These are phyloP conservation scores for Ogataea nitratoaversa DNA, from an alignment of 805 yeast genomes.

Conservation along the genomic window DNA sequence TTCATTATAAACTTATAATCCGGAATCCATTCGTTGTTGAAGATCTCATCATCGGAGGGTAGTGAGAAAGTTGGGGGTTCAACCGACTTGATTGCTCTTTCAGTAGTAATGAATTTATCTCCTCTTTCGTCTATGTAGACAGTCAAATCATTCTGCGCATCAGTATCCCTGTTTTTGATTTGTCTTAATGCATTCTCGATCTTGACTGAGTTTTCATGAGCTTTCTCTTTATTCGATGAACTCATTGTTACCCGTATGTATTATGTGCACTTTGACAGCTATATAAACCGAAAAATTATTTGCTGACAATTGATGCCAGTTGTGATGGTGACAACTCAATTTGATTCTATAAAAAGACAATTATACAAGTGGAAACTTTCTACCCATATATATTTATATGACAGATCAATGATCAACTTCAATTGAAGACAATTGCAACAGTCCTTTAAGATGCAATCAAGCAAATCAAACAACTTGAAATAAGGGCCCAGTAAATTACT, in stretches of 20 bases:
- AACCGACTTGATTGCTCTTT: constrained; percentile 52
- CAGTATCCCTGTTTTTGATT: constrained; percentile 16
- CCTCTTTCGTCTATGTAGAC: constrained; percentile 43
- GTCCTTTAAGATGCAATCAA: too few species aligned
- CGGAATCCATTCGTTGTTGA: constrained; percentile 58
- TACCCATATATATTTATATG: too few species aligned
- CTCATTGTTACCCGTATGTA: too few species aligned
- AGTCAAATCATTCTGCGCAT: not conserved
- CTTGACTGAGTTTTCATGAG: constrained; percentile 46
- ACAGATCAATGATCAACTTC: too few species aligned
- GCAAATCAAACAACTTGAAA: too few species aligned
- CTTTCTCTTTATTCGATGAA: constrained; percentile 13
- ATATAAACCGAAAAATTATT: not conserved
- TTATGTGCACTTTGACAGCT: too few species aligned
- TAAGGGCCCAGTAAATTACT: too few species aligned
- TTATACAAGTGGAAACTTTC: too few species aligned
- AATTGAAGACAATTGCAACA: too few species aligned
- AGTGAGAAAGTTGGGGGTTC: constrained; percentile 57
- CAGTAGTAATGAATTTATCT: constrained; percentile 43
- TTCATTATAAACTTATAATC: constrained; percentile 64
- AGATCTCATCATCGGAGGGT: constrained; percentile 71
- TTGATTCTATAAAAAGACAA: too few species aligned
- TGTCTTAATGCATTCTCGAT: constrained; percentile 39
- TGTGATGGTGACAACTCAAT: too few species aligned
- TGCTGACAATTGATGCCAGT: not conserved